Evolutionary conservation across 495 filamentous ascomycete genomes (phyloP).

Genomic region (Aspergillus cavernicola): DNA sequence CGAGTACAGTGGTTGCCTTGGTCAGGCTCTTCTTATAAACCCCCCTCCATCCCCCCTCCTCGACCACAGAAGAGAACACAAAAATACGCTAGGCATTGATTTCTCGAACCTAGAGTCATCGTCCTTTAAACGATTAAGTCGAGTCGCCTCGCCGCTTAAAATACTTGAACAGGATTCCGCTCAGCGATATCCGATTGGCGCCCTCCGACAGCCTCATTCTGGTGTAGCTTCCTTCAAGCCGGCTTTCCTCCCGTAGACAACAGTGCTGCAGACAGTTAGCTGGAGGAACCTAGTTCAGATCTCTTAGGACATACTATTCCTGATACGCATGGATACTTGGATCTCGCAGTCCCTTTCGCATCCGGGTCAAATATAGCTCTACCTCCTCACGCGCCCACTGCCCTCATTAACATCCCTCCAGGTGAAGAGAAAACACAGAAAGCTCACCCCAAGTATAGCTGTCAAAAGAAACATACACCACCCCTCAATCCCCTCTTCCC

Average conservation of each 20-base stretch:
- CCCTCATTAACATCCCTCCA: background rate
- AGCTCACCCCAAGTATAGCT: background rate
- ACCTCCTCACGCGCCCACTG: slow-evolving; percentile 11
- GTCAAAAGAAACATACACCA: slow-evolving; percentile 8
- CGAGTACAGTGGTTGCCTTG: no score
- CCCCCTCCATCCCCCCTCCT: no score
- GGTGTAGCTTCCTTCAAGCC: background rate
- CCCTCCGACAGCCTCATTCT: background rate
- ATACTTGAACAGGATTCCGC: background rate
- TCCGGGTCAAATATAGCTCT: slow-evolving; percentile 2
- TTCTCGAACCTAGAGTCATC: no score
- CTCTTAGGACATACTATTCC: slow-evolving; percentile 8
- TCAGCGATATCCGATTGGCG: background rate
- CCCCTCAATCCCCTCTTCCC: slow-evolving; percentile 8
- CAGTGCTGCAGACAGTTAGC: background rate
- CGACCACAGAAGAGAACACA: no score
- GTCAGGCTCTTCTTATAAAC: no score
- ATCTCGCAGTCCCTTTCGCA: slow-evolving; percentile 1
- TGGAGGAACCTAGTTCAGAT: no score
- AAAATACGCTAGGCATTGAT: no score
- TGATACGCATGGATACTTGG: slow-evolving; percentile 6
- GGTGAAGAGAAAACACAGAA: background rate
- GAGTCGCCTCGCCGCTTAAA: no score
- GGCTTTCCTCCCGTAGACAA: background rate
- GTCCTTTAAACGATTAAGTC: no score